phyloP scores from a whole-genome alignment of 306 rosid species.

The Arachis stenosperma region DNA sequence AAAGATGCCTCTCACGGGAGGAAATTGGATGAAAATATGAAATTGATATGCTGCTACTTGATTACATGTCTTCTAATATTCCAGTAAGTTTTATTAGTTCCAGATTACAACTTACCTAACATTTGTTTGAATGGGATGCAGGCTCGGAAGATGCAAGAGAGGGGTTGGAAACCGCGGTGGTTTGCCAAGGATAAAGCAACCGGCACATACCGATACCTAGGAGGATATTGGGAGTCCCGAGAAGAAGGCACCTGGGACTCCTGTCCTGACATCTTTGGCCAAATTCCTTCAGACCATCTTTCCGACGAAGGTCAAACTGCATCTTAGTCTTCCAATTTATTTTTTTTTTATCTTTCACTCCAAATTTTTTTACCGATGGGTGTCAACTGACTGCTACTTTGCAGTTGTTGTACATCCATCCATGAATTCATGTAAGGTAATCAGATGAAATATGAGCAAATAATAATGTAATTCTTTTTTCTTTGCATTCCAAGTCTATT shows the following conservation, averaged over 20 bases:
- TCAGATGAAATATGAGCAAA: slow-evolving; percentile 45
- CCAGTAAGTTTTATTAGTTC: not conserved
- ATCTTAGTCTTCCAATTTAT: slow-evolving; percentile 34
- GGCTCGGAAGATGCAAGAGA: slow-evolving; percentile 98
- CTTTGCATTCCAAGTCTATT: not conserved
- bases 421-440: slow-evolving; percentile 57
- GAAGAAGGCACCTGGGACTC: slow-evolving; percentile 73
- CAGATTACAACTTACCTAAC: slow-evolving; percentile 24
- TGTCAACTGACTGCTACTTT: slow-evolving; percentile 27
- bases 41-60: not conserved
- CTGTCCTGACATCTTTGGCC: slow-evolving; percentile 96
- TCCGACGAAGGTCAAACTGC: slow-evolving; percentile 54
- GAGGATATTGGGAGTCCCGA: slow-evolving; percentile 97
- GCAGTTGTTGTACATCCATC: slow-evolving; percentile 47
- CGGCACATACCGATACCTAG: slow-evolving; percentile 75
- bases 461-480: slow-evolving; percentile 46
- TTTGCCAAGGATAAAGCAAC: slow-evolving; percentile 74
- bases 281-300: slow-evolving; percentile 68
- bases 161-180: slow-evolving; percentile 98
- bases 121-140: slow-evolving; percentile 44
- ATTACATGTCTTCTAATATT: slow-evolving; percentile 10
- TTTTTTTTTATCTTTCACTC: slow-evolving; percentile 33
- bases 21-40: slow-evolving; percentile 14
- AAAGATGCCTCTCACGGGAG: not conserved
- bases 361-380: slow-evolving; percentile 52